Evolutionary conservation across 2,329 filamentous ascomycete species (phyloP).

Genomic region (Rutstroemia sp.): DNA sequence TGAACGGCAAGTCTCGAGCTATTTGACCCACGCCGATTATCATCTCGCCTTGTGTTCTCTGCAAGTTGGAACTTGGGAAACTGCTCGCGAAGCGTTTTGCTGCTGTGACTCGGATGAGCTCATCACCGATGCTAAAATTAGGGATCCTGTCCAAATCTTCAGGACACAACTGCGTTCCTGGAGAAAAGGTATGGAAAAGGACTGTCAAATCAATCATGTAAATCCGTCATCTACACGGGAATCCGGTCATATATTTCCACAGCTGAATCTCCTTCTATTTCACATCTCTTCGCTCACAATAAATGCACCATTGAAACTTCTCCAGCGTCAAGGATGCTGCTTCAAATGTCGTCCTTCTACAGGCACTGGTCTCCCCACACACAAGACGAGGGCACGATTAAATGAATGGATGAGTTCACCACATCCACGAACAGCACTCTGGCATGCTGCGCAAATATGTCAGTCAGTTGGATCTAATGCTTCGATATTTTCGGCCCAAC

Average conservation of each 20-base stretch:
- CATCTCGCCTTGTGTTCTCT: conserved; percentile 1
- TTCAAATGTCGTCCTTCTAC: conserved; percentile 4
- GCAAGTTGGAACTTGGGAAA: conserved; percentile 4
- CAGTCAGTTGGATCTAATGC: neutral
- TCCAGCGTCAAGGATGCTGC: conserved; percentile 2
- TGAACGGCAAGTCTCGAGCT: neutral
- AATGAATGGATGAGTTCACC: conserved; percentile 2
- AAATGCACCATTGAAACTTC: neutral
- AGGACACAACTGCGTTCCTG: neutral
- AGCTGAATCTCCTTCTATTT: neutral
- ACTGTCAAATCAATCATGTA: neutral
- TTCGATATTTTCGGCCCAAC: neutral
- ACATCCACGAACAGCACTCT: conserved; percentile 1
- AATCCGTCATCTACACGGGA: neutral
- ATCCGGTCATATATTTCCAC: neutral
- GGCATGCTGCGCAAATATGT: conserved; percentile 1
- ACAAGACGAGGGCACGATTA: neutral
- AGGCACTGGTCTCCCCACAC: neutral
- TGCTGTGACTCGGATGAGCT: conserved; percentile 4
- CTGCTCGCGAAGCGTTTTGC: conserved; percentile 1
- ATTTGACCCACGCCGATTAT: neutral
- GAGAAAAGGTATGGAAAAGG: neutral
- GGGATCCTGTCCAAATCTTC: neutral
- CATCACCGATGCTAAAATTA: neutral
- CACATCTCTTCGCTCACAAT: conserved; percentile 1